Base-by-base conservation (phyloP, 2,329 filamentous ascomycete species). In the Colletotrichum costaricense region DNA sequence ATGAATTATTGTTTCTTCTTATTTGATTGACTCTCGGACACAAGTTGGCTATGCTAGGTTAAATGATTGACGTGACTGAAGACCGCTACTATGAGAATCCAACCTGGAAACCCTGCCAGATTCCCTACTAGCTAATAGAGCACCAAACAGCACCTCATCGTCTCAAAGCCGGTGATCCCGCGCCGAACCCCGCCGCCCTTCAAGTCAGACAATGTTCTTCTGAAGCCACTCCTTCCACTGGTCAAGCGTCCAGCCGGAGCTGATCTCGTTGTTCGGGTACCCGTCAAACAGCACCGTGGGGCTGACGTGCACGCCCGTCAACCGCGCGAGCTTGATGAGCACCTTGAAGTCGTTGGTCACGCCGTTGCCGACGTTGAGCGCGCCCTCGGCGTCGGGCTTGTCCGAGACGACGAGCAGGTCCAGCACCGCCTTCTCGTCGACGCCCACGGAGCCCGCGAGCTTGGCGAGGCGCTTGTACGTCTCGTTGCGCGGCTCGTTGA, bases 211-310 rank as follows among this genome's bases (percentile, higher is more conserved):
- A 22, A 88, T 81, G 72, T 86, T 89, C 82, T 89, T 88, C 38
- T 88, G 86, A 80, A 98, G 82, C 93, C 93, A 98, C 83, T 95
- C 92, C 79, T 92, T 88, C 95, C 95, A 98, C 84, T 98, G 93
- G 72, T 93, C 91, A 77, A 87, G 87, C 0, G 89, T 92, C 90
- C 95, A 98, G 28, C 92, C 89, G 71, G 93, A 96, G 75, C 92
- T 93, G 76, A 98, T 93, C 63, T 93, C 91, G 76, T 90, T 91
- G 79, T 94, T 93, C 63, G 97, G 92, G 28, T 97, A 90, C 0
- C 95, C 95, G 82, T 98, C 92, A 81, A 97, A 95, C 63, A 97
- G 87, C 24, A 96, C 95, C 0, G 95, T 98, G 2, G 96, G 96
- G 55, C 94, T 96, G 54, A 98, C 94, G 85, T 98, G 96, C 56